Evolutionary conservation across 495 filamentous ascomycete genomes (phyloP), one percentile per base, ranked within the genome.

Genomic region (Clavariopsis aquatica): DNA sequence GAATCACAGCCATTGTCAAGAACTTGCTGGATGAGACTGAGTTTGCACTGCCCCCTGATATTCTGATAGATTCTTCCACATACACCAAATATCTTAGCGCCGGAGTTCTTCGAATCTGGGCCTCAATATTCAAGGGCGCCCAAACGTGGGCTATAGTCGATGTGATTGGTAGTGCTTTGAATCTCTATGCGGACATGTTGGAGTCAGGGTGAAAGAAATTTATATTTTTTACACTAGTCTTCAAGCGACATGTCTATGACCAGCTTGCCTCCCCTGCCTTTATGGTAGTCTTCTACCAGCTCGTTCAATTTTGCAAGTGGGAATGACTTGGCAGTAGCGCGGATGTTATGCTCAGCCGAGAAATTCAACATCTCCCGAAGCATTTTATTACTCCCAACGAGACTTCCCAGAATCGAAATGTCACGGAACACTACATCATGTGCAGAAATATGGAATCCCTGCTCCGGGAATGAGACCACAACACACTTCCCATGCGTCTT

Each of bases 21-120:
- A 86, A 83, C 67, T 88, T 91, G 84, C 81, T 91, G 67, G 85
- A 89, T 70, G 88, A 91, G 78, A 90, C 88, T 9, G 75, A 77
- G 52, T 78, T 76, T 73, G 86, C 89, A 64, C 87, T 89, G 72
- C 85, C 87, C 46, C 51, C 49, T 10, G 84, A 87, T 51, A 80
- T 82, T 2, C 78, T 78, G 1, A 23, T 51, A 17, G 64, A 67
- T 15, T 67, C 74, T 79, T 31, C 78, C 74, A 78, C 77, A 4
- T 85, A 83, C 52, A 78, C 85, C 49, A 81, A 82, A 10, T 78
- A 86, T 49, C 78, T 90, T 23, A 85, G 86, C 27, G 83, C 82
- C 5, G 83, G 83, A 0, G 84, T 89, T 5, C 82, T 87, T 5
- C 75, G 85, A 36, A 75, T 90, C 7, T 90, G 87, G 87, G 85